These are phyloP conservation scores for Trichoderma sp. DNA, from an alignment of 2,329 filamentous ascomycete genomes.

Conservation along the genomic window DNA sequence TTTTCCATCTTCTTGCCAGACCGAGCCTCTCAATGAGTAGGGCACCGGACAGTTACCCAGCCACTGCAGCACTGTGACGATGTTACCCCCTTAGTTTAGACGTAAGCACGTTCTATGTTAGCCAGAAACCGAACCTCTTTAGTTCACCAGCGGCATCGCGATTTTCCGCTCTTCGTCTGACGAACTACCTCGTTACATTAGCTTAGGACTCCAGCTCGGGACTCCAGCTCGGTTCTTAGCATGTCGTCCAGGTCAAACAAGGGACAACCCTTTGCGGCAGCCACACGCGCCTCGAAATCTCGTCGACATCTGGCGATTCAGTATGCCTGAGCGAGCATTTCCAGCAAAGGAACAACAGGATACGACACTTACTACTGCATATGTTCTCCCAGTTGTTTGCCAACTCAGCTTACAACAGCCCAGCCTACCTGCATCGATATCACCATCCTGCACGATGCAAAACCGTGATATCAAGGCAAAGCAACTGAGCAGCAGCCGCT, in stretches of 20 bases:
- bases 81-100: background rate
- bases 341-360: too few species aligned
- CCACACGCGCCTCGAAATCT: background rate
- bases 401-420: background rate
- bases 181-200: background rate
- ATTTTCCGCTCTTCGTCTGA: background rate
- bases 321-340: too few species aligned
- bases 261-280: background rate
- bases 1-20: background rate
- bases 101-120: background rate
- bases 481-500: background rate
- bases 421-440: background rate
- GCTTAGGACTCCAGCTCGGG: too few species aligned
- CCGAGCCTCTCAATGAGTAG: background rate
- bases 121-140: constrained; percentile 1
- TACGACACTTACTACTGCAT: background rate
- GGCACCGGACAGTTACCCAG: too few species aligned
- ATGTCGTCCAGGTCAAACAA: constrained; percentile 2
- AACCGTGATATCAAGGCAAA: too few species aligned
- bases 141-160: background rate
- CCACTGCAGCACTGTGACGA: background rate
- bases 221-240: background rate
- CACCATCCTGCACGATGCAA: background rate
- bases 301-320: too few species aligned
- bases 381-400: background rate